These are phyloP conservation scores for Sanghuangporus baumii DNA, from an alignment of 1,284 basidiomycete genomes.

Conservation along the genomic window DNA sequence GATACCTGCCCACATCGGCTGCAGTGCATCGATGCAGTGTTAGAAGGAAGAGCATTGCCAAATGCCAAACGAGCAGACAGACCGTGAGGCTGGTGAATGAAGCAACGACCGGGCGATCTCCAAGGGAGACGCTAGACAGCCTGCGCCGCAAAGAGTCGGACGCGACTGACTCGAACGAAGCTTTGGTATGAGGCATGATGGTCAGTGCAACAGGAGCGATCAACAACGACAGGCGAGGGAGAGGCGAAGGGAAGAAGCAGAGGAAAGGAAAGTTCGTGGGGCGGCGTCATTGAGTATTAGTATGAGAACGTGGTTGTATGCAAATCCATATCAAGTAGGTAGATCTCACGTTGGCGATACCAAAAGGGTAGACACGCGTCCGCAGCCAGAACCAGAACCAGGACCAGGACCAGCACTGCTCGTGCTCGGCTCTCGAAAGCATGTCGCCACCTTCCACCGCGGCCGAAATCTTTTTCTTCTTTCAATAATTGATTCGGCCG, in stretches of 20 bases:
- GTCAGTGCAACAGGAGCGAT: background rate
- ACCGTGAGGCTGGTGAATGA: conserved; percentile 63
- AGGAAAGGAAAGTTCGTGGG: background rate
- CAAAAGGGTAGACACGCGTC: background rate
- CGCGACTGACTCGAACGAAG: conserved; percentile 51
- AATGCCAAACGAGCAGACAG: conserved; percentile 31
- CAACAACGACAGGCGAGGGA: background rate
- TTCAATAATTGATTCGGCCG: background rate
- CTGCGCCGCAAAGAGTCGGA: conserved; percentile 60
- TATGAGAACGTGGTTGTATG: background rate
- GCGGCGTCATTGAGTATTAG: background rate
- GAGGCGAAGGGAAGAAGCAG: background rate
- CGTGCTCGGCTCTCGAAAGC: background rate
- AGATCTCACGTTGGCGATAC: background rate
- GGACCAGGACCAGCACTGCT: background rate
- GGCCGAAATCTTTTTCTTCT: background rate
- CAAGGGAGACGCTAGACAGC: conserved; percentile 45
- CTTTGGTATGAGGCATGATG: conserved; percentile 10
- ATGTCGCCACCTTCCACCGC: background rate
- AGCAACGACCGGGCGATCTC: conserved; percentile 43
- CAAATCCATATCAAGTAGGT: background rate
- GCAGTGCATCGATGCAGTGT: conserved; percentile 20
- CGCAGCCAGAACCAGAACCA: background rate
- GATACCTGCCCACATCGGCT: conserved; percentile 83
- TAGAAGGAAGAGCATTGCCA: conserved; percentile 16